Base-by-base conservation (phyloP, 2,329 filamentous ascomycete genomes). In the Xylaria arbuscula region DNA sequence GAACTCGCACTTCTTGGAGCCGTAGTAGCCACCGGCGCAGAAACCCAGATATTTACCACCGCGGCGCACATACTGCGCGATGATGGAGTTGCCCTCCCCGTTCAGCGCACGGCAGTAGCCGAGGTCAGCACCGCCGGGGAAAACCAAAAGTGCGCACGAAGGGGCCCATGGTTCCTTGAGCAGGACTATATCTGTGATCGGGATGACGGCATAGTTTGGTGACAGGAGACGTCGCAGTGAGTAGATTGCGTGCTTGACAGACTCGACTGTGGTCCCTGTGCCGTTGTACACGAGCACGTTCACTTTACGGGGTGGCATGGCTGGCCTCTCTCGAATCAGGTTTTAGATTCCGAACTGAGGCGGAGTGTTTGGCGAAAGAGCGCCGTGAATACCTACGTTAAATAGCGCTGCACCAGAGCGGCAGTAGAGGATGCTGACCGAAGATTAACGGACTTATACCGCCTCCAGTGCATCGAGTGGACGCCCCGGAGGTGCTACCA, bases 231-330 rank as follows among this genome's bases (percentile, higher is more conserved):
- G 90, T 68, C 94, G 92, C 19, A 99, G 88, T 24, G 93, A 92
- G 83, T 92, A 94, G 69, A 97, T 87, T 80, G 93, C 95, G 79
- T 98, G 95, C 56, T 92, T 90, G 69, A 98, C 93, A 17, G 94
- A 97, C 77, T 96, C 93, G 61, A 92, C 85, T 10, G 94, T 97
- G 51, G 92, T 93, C 71, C 96, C 96, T 77, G 90, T 88, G 75
- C 95, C 94, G 93, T 93, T 92, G 78, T 98, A 98, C 61, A 99
- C 93, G 72, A 98, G 87, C 65, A 99, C 91, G 79, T 99, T 98
- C 83, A 98, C 87, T 78, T 89, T 91, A 77, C 88, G 89, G 34
- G 86, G 82, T 9, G 88, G 83, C 89, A 95, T 93, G 8, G 42
- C 64, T 62, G 60, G 50, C 47, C 38, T 47, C 6, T 58, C 53